Percentiles rank a stretch among this genome's conserved stretches.
phyloP scores from a whole-genome alignment of 768 basidiomycete species.

The Auriscalpium microsporum region DNA sequence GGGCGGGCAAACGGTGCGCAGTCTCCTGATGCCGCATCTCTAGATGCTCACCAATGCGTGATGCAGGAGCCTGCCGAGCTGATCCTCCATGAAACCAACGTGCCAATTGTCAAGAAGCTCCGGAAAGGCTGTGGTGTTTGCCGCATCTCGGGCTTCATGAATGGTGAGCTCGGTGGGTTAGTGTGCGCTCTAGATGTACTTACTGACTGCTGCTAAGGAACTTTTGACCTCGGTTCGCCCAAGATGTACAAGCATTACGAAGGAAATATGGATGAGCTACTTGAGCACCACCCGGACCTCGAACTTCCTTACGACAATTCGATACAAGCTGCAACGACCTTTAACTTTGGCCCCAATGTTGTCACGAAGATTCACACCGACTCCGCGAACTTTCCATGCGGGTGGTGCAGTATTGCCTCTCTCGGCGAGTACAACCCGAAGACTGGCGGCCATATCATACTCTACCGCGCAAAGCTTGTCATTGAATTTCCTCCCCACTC shows the following conservation, averaged over 20 bases:
- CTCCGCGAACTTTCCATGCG: neutral
- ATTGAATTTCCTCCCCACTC: slow-evolving; percentile 11
- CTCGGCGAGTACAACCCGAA: slow-evolving; percentile 9
- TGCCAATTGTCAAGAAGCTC: neutral
- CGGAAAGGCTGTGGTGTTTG: neutral
- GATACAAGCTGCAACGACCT: slow-evolving; percentile 5
- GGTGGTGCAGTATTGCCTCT: slow-evolving; percentile 4
- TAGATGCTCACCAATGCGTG: neutral
- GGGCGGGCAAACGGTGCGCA: neutral
- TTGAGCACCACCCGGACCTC: neutral
- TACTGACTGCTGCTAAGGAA: neutral
- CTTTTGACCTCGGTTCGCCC: slow-evolving; percentile 3
- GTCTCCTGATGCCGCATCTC: neutral
- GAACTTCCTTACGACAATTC: neutral
- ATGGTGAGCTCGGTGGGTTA: neutral
- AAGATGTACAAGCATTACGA: neutral
- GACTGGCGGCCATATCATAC: slow-evolving; percentile 7
- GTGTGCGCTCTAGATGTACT: neutral
- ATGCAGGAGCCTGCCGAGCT: neutral
- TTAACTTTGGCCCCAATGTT: slow-evolving; percentile 9
- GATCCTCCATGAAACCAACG: neutral
- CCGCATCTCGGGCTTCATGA: slow-evolving; percentile 1
- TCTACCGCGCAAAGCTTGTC: slow-evolving; percentile 4
- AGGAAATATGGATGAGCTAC: neutral
- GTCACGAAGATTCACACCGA: slow-evolving; percentile 1